Evolutionary conservation across 2,329 filamentous ascomycete genomes (phyloP).

Genomic region (Colletotrichum sp.): DNA sequence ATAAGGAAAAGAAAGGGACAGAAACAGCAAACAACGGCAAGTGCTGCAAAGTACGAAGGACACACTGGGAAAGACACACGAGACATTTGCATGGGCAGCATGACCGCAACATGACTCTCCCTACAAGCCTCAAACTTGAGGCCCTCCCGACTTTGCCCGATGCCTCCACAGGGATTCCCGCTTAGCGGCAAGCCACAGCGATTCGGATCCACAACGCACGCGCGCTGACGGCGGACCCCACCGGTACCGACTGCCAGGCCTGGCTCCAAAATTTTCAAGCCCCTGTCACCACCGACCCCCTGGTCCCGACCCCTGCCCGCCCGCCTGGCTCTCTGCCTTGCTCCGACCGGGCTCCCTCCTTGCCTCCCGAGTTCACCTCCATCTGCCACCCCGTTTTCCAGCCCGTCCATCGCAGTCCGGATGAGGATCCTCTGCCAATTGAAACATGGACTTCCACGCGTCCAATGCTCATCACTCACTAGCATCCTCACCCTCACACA

Average conservation of each 20-base stretch:
- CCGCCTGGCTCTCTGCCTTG: not conserved
- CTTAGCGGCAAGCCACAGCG: conserved; percentile 18
- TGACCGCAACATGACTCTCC: conserved; percentile 20
- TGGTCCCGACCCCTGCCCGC: not conserved
- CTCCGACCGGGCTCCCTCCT: not conserved
- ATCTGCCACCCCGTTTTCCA: not conserved
- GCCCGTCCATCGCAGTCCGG: not conserved
- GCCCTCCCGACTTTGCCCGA: conserved; percentile 20
- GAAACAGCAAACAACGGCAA: not conserved
- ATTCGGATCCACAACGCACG: not conserved
- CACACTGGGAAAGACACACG: not conserved
- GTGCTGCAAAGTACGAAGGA: not conserved
- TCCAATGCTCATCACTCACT: not conserved
- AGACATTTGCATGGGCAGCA: conserved; percentile 11
- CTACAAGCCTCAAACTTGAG: conserved; percentile 9
- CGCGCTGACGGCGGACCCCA: conserved; percentile 2
- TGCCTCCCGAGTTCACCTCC: conserved; percentile 9
- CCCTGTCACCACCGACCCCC: not conserved
- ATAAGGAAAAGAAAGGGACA: not conserved
- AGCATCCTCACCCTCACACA: not conserved
- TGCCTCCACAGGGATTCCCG: conserved; percentile 10
- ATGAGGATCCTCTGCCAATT: conserved; percentile 12
- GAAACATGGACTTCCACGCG: conserved; percentile 18
- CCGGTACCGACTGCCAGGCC: conserved; percentile 18
- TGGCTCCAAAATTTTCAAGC: conserved; percentile 9